Conservation (phyloP, 2,329 filamentous ascomycete genomes). For the Alternaria ventricosa region DNA sequence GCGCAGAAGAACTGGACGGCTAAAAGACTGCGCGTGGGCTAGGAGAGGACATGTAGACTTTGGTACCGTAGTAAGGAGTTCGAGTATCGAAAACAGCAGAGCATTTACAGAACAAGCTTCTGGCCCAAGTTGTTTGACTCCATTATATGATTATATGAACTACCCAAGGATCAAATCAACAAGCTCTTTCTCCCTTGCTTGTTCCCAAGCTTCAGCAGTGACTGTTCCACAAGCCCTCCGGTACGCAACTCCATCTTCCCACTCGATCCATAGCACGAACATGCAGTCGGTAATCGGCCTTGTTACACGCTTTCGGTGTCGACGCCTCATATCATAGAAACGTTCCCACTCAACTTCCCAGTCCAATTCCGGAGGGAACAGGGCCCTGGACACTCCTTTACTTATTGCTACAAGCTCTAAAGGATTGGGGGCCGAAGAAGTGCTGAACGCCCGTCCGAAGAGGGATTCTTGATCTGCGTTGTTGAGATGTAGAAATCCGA, state of each 20-base stretch:
- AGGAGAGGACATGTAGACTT: background rate
- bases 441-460: accelerated
- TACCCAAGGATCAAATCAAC: background rate
- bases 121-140: too few species aligned
- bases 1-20: background rate
- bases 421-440: background rate
- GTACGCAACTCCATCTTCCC: background rate
- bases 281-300: background rate
- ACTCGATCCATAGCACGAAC: background rate
- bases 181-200: background rate
- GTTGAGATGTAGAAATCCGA: background rate
- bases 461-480: background rate
- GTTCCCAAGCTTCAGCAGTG: background rate
- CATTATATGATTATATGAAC: too few species aligned
- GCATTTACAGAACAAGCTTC: too few species aligned
- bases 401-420: background rate
- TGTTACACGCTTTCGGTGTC: too few species aligned
- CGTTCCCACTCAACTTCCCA: background rate
- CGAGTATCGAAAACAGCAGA: too few species aligned
- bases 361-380: too few species aligned
- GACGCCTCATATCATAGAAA: too few species aligned
- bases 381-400: background rate
- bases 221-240: background rate
- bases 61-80: background rate
- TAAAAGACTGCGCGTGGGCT: background rate